phyloP scores from a whole-genome alignment of 2,329 filamentous ascomycete genomes.

The Ciborinia camelliae region DNA sequence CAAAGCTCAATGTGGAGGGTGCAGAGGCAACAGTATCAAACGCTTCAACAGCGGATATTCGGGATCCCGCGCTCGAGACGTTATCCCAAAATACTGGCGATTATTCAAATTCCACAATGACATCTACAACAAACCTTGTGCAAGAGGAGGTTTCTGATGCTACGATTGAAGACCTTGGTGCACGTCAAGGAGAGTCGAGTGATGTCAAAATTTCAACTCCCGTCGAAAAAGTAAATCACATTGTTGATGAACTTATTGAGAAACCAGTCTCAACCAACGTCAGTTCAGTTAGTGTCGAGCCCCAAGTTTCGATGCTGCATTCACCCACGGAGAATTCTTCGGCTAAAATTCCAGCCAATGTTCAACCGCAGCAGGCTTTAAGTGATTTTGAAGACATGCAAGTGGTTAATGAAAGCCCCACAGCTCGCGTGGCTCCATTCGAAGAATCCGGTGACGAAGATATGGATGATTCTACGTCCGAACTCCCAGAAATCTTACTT shows the following conservation, averaged over 20 bases:
- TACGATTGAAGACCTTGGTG: neutral
- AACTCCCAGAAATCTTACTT: slow-evolving; percentile 9
- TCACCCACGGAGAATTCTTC: neutral
- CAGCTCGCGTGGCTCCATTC: neutral
- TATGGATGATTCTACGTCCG: slow-evolving; percentile 5
- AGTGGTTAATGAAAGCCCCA: neutral
- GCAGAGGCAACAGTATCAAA: neutral
- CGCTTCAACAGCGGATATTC: too few relatives aligned
- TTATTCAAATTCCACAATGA: neutral
- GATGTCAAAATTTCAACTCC: neutral
- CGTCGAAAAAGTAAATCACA: neutral
- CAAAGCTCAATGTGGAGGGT: neutral
- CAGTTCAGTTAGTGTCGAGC: neutral
- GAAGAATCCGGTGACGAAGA: slow-evolving; percentile 10
- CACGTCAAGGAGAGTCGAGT: neutral
- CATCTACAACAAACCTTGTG: neutral
- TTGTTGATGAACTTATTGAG: slow-evolving; percentile 10
- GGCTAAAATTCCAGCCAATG: neutral
- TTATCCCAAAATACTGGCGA: neutral
- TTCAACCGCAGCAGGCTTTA: neutral
- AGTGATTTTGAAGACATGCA: neutral
- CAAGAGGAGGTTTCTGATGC: neutral
- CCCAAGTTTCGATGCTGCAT: neutral
- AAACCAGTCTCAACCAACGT: neutral
- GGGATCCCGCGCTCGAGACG: neutral